Evolutionary conservation across 345 rosid species (phyloP), one percentile per base, ranked within the genome.

Genomic region (Bruguiera gymnorhiza): DNA sequence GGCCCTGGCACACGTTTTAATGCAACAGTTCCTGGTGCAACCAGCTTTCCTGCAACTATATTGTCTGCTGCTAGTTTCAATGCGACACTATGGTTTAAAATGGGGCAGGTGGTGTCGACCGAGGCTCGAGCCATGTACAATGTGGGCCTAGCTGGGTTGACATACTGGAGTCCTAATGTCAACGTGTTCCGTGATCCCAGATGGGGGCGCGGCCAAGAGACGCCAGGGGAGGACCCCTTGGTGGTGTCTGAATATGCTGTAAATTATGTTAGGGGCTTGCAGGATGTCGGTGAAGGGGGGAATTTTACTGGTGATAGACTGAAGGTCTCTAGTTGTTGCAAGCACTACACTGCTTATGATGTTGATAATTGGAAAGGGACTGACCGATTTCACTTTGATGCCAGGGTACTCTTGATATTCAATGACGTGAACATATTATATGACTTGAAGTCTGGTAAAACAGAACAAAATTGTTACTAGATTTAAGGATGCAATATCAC

Each of bases 131-230:
- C 95, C 50, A 88, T 86, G 96, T 87, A 88, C 75, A 88, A 88
- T 39, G 86, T 93, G 65, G 93, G 94, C 50, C 73, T 64, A 64
- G 90, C 89, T 1, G 93, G 94, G 19, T 66, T 94, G 69, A 86
- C 94, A 29, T 88, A 69, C 64, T 83, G 90, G 96, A 85, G 88
- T 30, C 93, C 93, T 3, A 83, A 80, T 60, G 79, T 87, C 18
- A 89, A 91, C 71, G 83, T 94, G 56, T 78, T 91, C 57, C 76
- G 97, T 24, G 97, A 94, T 75, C 98, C 97, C 0, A 77, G 96
- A 65, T 91, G 96, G 97, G 98, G 96, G 18, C 78, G 92, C 1
- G 93, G 95, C 48, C 98, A 89, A 68, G 98, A 91, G 75, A 91
- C 96, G n/a, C 95, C 93, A 5, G 98, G 97, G 0, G 97, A 94